Evolutionary conservation across 2,329 filamentous ascomycete genomes (phyloP), one percentile per base, ranked within the genome.

Genomic region (Monosporascus sp.): DNA sequence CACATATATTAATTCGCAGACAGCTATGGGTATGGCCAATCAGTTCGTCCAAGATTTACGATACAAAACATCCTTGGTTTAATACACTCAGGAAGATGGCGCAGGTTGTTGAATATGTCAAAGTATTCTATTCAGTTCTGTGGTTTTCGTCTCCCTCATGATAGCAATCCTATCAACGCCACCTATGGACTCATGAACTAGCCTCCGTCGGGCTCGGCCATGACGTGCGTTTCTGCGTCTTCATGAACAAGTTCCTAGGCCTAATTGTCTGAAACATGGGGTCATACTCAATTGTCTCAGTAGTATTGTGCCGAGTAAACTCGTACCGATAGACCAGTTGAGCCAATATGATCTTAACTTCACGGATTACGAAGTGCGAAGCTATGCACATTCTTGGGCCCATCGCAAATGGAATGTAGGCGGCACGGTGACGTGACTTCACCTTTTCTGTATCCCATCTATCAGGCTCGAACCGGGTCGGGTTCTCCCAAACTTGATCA

Each of bases 321-420:
- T 79, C 70, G 62, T 86, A 86, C 7, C 83, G 72, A 53, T 77
- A 85, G 2, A 86, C 66, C 38, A 86, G 67, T 69, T 85, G 80
- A 1, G 76, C 71, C 57, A 86, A 38, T 59, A 83, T 77, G 4
- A 84, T 73, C 70, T 85, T 85, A 55, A 84, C 73, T 65, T 86
- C 82, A 54, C 78, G 75, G 6, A 86, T 69, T 0, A 82, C 83
- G 65, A 86, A 84, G 66, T 84, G 85, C 74, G 84, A 85, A 0
- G 82, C 84, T 52, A 86, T 81, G 56, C 84, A 86, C 69, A 76
- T 77, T 1, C 84, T 71, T 0, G 73, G 76, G 0, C 84, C 84
- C 0, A 75, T 70, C 0, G 78, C 82, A 56, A 86, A 87, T 0
- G 84, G 84, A 4, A 80, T 71, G 59, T 85, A 86, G 0, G 77